Conservation (phyloP, 177 flowering plant genomes). For the Telopea speciosissima region DNA sequence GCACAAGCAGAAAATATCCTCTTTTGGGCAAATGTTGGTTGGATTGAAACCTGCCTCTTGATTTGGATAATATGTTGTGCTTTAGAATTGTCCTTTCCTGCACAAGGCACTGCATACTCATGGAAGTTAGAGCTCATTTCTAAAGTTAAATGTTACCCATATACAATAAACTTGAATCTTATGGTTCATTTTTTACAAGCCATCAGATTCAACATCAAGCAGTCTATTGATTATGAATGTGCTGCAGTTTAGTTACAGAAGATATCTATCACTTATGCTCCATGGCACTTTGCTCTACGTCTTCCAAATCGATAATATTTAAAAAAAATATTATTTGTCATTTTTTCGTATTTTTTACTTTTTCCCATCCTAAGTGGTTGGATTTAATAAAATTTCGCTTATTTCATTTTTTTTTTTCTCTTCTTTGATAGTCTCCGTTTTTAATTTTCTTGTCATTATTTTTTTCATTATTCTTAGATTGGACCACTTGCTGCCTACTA, state of each 20-base stretch:
- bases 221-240: not conserved
- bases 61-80: not conserved
- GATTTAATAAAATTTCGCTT: not conserved
- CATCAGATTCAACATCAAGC: not conserved
- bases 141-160: not conserved
- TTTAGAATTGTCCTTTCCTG: not conserved
- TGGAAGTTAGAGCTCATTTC: not conserved
- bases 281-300: not conserved
- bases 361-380: not conserved
- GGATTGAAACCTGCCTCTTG: not conserved
- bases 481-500: constrained; percentile 88
- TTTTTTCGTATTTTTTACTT: too few relatives aligned
- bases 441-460: constrained; percentile 3
- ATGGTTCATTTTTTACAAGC: not conserved
- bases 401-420: not conserved
- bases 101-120: not conserved
- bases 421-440: not conserved
- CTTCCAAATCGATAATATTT: not conserved
- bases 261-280: not conserved
- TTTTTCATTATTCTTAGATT: constrained; percentile 41
- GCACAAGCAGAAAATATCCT: not conserved
- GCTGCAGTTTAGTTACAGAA: not conserved
- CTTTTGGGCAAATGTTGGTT: too few relatives aligned
- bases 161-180: too few relatives aligned
- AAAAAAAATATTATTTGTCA: too few relatives aligned